These are phyloP conservation scores for Syzygium aqueum DNA, from an alignment of 345 rosid genomes.

Conservation along the genomic window DNA sequence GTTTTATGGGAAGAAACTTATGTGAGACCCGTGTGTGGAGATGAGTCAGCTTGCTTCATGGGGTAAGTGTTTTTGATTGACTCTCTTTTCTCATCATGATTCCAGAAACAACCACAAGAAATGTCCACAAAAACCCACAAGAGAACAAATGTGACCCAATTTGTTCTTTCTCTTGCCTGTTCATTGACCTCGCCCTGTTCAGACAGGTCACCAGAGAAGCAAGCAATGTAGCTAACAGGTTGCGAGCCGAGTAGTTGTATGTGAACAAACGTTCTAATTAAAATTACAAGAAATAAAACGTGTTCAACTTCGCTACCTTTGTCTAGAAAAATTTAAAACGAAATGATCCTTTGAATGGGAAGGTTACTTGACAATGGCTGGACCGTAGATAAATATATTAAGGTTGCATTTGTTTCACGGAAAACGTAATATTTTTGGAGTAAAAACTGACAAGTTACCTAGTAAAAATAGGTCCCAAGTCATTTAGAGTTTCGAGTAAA, in stretches of 20 bases:
- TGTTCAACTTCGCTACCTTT: background rate
- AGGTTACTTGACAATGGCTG: no score
- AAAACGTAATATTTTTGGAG: no score
- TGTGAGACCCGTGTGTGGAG: background rate
- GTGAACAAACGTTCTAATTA: no score
- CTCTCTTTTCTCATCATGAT: background rate
- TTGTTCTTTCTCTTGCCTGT: background rate
- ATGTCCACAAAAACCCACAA: background rate
- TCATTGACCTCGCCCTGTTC: slow-evolving; percentile 2
- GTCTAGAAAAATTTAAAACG: background rate
- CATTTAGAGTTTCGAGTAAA: no score
- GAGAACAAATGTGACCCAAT: background rate
- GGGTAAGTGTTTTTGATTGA: background rate
- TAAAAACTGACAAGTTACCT: background rate
- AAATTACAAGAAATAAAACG: background rate
- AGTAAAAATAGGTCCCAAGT: no score
- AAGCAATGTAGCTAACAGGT: no score
- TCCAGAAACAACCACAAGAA: background rate
- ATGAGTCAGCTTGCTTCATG: background rate
- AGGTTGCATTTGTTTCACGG: no score
- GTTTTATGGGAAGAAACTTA: background rate
- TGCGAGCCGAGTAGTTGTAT: no score
- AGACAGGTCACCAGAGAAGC: background rate
- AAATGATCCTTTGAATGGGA: no score
- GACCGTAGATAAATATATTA: no score